Evolutionary conservation across 495 filamentous ascomycete species (phyloP), one percentile per base, ranked within the genome.

Genomic region (Tuber indicum): DNA sequence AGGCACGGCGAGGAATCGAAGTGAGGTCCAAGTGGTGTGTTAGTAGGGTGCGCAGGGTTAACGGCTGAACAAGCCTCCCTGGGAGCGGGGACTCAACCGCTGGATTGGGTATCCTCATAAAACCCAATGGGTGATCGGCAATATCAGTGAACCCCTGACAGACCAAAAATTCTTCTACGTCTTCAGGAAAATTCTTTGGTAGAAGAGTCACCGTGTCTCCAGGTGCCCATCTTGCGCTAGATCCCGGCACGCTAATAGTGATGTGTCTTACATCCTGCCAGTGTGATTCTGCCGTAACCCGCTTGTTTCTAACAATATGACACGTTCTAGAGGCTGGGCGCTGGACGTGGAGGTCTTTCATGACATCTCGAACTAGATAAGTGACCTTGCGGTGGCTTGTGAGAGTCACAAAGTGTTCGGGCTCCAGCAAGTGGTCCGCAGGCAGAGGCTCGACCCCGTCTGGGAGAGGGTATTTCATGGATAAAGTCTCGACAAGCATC

Each of bases 251-350:
- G 0, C 86, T 86, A 23, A 97, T 86, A 2, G 83, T 84, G n/a
- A 98, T 85, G 72, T 90, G 89, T 3, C 96, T 91, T 45, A 98
- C 96, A 86, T 98, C 96, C 84, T 99, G 96, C 91, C 93, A 98
- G 84, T 99, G 96, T 10, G 84, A 85, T 10, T 79, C 69, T 3
- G 94, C 89, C 0, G 96, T 98, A 1, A 97, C 81, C 44, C 94
- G 89, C n/a, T 84, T 84, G 82, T 97, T 97, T 39, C 86, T 75
- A 0, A 84, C 12, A 1, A 94, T 32, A 0, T 74, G 82, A 14
- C 90, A 89, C 3, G 94, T 85, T 43, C 88, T 76, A 58, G 85
- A 82, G 0, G 66, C 44, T 0, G 86, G 86, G 1, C 88, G 87
- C 9, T 75, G 82, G 19, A 73, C 77, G 41, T 80, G 76, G 45